Conservation (phyloP, 2,329 filamentous ascomycete species). For the Harringtonia aguacate region DNA sequence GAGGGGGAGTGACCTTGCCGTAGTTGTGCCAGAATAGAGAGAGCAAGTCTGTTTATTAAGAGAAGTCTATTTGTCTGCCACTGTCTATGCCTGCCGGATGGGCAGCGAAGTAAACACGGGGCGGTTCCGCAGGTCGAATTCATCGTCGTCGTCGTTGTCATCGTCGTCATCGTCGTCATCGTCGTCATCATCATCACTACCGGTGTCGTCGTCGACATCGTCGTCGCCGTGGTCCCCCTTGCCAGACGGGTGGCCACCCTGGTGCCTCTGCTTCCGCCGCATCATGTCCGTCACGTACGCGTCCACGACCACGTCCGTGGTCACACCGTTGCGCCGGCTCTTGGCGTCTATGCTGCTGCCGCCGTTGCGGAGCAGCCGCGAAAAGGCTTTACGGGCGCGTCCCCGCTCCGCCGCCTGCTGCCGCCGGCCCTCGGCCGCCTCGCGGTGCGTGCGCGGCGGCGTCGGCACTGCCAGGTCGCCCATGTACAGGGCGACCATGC, state of each 20-base stretch:
- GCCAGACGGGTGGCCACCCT: too few relatives aligned
- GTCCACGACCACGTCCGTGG: slow-evolving; percentile 6
- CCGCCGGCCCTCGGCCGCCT: slow-evolving; percentile 18
- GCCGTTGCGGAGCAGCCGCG: slow-evolving; percentile 20
- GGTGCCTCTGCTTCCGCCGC: background rate
- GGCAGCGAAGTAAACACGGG: slow-evolving; percentile 23
- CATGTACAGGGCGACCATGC: slow-evolving; percentile 64
- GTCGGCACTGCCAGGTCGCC: slow-evolving; percentile 51
- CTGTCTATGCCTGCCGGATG: slow-evolving; percentile 10
- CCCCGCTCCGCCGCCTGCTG: slow-evolving; percentile 23
- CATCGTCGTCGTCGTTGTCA: slow-evolving; percentile 14
- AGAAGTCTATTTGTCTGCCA: too few relatives aligned
- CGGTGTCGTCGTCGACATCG: background rate
- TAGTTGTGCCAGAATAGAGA: background rate
- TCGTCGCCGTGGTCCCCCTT: background rate
- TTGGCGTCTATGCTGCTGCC: background rate
- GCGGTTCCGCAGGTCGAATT: slow-evolving; percentile 2
- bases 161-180: slow-evolving; percentile 16
- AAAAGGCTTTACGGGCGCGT: slow-evolving; percentile 26
- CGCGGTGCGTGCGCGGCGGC: slow-evolving; percentile 16
- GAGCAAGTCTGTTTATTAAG: too few relatives aligned
- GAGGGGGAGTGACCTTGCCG: background rate
- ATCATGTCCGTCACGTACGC: slow-evolving; percentile 4
- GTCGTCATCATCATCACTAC: background rate
- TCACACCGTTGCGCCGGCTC: slow-evolving; percentile 1